Base-by-base conservation (phyloP, 2,329 filamentous ascomycete genomes). In the Tolypocladium album region DNA sequence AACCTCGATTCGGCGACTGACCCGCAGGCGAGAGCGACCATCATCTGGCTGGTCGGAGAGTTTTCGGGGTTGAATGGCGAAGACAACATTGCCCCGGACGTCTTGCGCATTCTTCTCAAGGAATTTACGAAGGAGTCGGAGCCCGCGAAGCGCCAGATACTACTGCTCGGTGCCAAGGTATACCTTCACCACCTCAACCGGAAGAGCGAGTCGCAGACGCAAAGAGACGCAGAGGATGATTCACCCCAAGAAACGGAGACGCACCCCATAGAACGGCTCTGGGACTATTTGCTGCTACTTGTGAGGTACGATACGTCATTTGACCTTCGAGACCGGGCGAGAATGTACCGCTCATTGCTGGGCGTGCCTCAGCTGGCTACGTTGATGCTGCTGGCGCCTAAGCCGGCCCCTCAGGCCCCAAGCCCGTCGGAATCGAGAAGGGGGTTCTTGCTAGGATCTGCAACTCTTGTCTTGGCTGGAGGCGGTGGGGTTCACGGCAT, bases 11-110 rank as follows among this genome's bases (percentile, higher is more conserved):
- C 88, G 4, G 90, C 92, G 1, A 90, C 89, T 0, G 92, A 94
- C 62, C 87, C 94, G 1, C 88, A 92, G 62, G 94, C 94, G 4
- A 83, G 94, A 65, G 94, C 94, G 3, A 96, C 90, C 57, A 97
- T 99, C 64, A 89, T 99, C 66, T 99, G 94, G 94, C 84, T 99
- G 0, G 92, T 97, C 0, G 94, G 94, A 55, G 94, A 99, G 73
- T 97, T 95, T 67, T 86, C 93, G 0, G 90, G 91, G 0, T 74
- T 88, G 3, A 85, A 91, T 60, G 83, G 87, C 12, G 87, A 92
- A 61, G 87, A 94, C 70, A 96, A 95, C 67, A 93, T 99, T 62
- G 94, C 94, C 0, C 87, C 93, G 0, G 94, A 99, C 68, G 92
- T 97, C 8, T 77, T 97, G 40, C 86, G 94, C 9, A 93, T 97